Conservation (phyloP, 345 rosid genomes). For the Cardiospermum halicacabum region DNA sequence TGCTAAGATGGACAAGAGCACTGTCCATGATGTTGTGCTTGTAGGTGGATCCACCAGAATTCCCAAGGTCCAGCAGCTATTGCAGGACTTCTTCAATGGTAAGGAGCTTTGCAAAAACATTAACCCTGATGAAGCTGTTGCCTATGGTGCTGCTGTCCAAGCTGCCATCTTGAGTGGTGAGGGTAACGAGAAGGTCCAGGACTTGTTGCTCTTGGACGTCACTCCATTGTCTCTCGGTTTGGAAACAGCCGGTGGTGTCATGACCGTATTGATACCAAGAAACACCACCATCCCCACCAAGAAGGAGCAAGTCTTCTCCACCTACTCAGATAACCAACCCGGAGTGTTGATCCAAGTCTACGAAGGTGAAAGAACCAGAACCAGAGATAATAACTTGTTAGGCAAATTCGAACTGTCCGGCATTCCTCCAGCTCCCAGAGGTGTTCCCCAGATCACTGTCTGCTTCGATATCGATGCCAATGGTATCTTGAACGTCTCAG, state of each 20-base stretch:
- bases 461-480: slow-evolving; percentile 80
- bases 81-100: slow-evolving; percentile 64
- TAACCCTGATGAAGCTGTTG: slow-evolving; percentile 80
- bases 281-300: slow-evolving; percentile 80
- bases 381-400: slow-evolving; percentile 64
- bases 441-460: slow-evolving; percentile 73
- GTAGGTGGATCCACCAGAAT: slow-evolving; percentile 70
- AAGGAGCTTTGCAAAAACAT: slow-evolving; percentile 76
- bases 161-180: slow-evolving; percentile 77
- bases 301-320: slow-evolving; percentile 71
- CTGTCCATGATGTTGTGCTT: slow-evolving; percentile 57
- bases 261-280: slow-evolving; percentile 63
- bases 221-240: slow-evolving; percentile 64
- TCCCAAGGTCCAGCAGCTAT: slow-evolving; percentile 64
- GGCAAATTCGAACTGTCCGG: slow-evolving; percentile 78
- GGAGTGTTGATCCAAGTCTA: slow-evolving; percentile 71
- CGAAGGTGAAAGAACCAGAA: slow-evolving; percentile 74
- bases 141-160: slow-evolving; percentile 80
- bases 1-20: slow-evolving; percentile 70
- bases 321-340: slow-evolving; percentile 71
- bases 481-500: slow-evolving; percentile 69
- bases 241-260: slow-evolving; percentile 74
- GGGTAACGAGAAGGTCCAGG: slow-evolving; percentile 80
- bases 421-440: slow-evolving; percentile 78
- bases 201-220: slow-evolving; percentile 56